Percentiles rank a stretch among this genome's conserved stretches.
Evolutionary conservation across 208 protist species (phyloP).

Genomic region (Eutreptiella sp.): DNA sequence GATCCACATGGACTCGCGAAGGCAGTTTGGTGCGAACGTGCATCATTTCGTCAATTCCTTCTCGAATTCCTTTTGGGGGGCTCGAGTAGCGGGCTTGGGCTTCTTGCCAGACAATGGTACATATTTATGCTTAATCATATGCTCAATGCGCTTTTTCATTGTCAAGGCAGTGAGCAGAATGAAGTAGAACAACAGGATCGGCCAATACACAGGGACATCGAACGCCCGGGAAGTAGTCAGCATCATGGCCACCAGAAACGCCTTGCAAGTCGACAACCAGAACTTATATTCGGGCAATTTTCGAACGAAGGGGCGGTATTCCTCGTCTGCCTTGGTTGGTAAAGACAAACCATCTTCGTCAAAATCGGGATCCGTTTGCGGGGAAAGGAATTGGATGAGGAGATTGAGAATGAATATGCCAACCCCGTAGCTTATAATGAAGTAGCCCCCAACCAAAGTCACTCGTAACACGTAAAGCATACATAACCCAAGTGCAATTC

Average conservation of each 20-base stretch:
- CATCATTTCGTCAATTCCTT: too few species aligned
- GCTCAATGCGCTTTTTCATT: constrained; percentile 86
- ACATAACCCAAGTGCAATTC: neutral
- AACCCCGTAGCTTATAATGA: constrained; percentile 92
- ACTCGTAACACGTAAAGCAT: constrained; percentile 67
- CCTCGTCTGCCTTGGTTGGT: constrained; percentile 58
- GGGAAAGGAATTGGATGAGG: constrained; percentile 89
- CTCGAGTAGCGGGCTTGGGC: too few species aligned
- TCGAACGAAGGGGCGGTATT: constrained; percentile 90
- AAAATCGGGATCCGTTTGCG: constrained; percentile 74
- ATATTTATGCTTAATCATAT: constrained; percentile 95
- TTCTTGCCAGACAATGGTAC: constrained; percentile 57
- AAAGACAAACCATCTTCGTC: constrained; percentile 43
- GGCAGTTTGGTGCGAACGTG: too few species aligned
- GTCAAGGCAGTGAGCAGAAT: constrained; percentile 82
- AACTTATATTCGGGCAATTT: constrained; percentile 93
- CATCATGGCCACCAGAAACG: constrained; percentile 69
- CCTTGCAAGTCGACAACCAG: constrained; percentile 79
- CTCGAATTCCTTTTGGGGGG: too few species aligned
- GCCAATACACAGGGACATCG: constrained; percentile 96
- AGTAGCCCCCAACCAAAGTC: constrained; percentile 69
- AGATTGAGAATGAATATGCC: constrained; percentile 93
- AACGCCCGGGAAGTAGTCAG: constrained; percentile 84
- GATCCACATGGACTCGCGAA: too few species aligned
- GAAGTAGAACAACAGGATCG: constrained; percentile 96